phyloP scores from a whole-genome alignment of 2,329 filamentous ascomycete species.

The Stenocarpella maydis region DNA sequence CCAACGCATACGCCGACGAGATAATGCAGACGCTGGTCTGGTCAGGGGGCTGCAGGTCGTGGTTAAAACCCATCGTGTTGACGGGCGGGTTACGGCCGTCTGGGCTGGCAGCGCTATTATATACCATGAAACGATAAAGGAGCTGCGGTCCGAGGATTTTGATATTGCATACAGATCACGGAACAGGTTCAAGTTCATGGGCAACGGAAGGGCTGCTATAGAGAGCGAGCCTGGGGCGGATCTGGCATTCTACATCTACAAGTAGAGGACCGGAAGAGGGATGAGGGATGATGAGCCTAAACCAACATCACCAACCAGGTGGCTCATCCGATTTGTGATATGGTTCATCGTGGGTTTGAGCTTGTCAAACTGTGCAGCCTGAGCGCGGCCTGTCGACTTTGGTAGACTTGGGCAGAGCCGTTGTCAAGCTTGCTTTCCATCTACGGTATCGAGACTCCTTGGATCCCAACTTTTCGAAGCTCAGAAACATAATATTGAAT shows the following conservation, averaged over 20 bases:
- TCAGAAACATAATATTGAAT: too few species aligned
- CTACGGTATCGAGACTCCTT: too few species aligned
- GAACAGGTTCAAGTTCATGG: conserved; percentile 32
- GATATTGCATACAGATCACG: conserved; percentile 23
- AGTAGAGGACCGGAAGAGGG: background rate
- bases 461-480: too few species aligned
- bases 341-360: too few species aligned
- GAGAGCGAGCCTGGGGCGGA: conserved; percentile 18
- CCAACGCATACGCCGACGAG: conserved; percentile 26
- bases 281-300: too few species aligned
- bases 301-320: too few species aligned
- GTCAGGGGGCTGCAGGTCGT: conserved; percentile 26
- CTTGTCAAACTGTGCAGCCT: too few species aligned
- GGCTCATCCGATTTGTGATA: too few species aligned
- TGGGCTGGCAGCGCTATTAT: conserved; percentile 26
- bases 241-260: conserved; percentile 29
- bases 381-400: too few species aligned
- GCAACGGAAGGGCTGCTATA: conserved; percentile 25
- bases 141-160: conserved; percentile 30
- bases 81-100: conserved; percentile 33
- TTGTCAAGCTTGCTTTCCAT: too few species aligned
- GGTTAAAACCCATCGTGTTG: conserved; percentile 30
- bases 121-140: conserved; percentile 24
- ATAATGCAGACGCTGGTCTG: conserved; percentile 31
- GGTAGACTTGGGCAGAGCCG: too few species aligned